Evolutionary conservation across 192 early-diverging fungal species (phyloP).

Genomic region (Geranomyces variabilis): DNA sequence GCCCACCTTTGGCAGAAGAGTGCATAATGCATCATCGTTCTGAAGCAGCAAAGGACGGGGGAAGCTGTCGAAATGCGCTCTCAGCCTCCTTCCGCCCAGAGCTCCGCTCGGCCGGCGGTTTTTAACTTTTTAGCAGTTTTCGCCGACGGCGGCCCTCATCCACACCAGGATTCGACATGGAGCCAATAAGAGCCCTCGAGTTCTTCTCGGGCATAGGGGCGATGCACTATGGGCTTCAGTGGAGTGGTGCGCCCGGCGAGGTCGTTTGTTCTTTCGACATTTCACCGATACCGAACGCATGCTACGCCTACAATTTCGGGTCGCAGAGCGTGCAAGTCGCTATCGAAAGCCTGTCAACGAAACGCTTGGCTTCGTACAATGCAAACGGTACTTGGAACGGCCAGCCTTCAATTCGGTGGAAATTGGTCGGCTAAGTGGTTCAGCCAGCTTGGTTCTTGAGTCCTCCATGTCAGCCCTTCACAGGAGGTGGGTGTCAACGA

Average conservation of each 20-base stretch:
- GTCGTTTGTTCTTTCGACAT: slow-evolving; percentile 91
- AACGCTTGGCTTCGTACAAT: slow-evolving; percentile 58
- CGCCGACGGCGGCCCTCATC: too few relatives aligned
- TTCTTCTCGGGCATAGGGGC: slow-evolving; percentile 79
- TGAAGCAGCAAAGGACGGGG: too few relatives aligned
- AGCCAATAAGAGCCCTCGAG: slow-evolving; percentile 57
- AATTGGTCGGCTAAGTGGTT: neutral
- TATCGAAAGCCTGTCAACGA: slow-evolving; percentile 53
- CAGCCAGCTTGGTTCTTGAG: slow-evolving; percentile 75
- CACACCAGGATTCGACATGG: too few relatives aligned
- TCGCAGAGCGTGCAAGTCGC: slow-evolving; percentile 42
- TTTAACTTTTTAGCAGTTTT: too few relatives aligned
- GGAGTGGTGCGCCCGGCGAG: slow-evolving; percentile 57
- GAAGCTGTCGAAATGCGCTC: too few relatives aligned
- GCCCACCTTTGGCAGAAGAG: too few relatives aligned
- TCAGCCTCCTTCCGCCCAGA: too few relatives aligned
- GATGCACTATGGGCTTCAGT: slow-evolving; percentile 68
- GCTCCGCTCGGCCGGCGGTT: too few relatives aligned
- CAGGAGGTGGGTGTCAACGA: slow-evolving; percentile 17
- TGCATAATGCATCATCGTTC: too few relatives aligned
- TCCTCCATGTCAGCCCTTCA: slow-evolving; percentile 85
- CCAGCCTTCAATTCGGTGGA: too few relatives aligned
- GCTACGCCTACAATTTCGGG: slow-evolving; percentile 52
- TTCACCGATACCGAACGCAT: slow-evolving; percentile 80
- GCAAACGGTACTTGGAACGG: slow-evolving; percentile 51